These are phyloP conservation scores for Stephania yunnanensis DNA, from an alignment of 164 flowering plant genomes.

Conservation along the genomic window DNA sequence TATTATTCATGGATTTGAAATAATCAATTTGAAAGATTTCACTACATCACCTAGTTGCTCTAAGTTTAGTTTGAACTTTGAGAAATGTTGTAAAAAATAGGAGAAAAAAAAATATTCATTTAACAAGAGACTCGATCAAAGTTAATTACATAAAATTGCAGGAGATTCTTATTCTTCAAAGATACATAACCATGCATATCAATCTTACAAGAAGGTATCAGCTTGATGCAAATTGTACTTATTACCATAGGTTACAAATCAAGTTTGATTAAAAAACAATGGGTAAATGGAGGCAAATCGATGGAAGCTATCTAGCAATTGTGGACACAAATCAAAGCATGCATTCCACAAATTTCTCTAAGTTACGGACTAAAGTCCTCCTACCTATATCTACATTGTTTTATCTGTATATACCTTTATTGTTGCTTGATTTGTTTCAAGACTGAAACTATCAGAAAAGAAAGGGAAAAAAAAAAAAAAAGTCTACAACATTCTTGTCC, in stretches of 20 bases:
- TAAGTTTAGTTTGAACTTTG: no score
- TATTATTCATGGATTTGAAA: no score
- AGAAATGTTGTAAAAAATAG: no score
- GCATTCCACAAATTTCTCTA: not conserved
- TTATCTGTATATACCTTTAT: not conserved
- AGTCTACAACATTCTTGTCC: conserved; percentile 3
- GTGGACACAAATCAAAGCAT: not conserved
- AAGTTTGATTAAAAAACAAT: not conserved
- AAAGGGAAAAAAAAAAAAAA: not conserved
- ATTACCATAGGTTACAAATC: not conserved
- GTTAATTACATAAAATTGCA: not conserved
- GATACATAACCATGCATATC: not conserved
- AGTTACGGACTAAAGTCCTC: not conserved
- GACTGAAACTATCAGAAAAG: not conserved
- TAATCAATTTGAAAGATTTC: no score
- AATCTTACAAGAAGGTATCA: not conserved
- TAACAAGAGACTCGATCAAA: not conserved
- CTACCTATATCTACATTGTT: not conserved
- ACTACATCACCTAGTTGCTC: no score
- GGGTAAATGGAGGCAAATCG: not conserved
- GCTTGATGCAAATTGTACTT: not conserved
- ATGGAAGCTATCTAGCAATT: not conserved
- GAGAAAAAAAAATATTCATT: no score
- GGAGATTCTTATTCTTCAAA: not conserved
- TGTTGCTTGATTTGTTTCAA: conserved; percentile 4